Percentiles rank a stretch among this genome's conserved stretches.
phyloP scores from a whole-genome alignment of 2,329 filamentous ascomycete genomes.

The Penicillium sp. region DNA sequence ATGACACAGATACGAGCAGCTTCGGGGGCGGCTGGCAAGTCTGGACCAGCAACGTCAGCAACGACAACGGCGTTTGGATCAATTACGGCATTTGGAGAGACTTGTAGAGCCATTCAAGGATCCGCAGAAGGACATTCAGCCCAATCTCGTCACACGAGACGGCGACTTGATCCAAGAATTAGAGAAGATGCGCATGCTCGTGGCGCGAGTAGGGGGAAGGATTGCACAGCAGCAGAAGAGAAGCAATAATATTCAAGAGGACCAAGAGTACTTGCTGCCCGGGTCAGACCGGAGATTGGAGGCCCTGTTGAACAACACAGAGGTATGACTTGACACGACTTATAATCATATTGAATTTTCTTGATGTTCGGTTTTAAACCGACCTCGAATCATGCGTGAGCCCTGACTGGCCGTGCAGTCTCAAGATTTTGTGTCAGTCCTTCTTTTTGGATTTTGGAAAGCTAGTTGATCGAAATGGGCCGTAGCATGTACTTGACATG shows the following conservation, averaged over 20 bases:
- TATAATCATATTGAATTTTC: background rate
- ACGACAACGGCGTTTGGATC: conserved; percentile 46
- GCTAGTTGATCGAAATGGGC: background rate
- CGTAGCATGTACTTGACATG: background rate
- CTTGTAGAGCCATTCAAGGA: conserved; percentile 51
- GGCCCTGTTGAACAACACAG: conserved; percentile 36
- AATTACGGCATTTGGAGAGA: conserved; percentile 46
- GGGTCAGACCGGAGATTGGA: conserved; percentile 35
- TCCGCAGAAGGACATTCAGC: conserved; percentile 52
- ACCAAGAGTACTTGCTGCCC: conserved; percentile 22
- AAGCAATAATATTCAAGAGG: conserved; percentile 13
- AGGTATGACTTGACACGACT: conserved; percentile 29
- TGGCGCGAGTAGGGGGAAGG: conserved; percentile 43
- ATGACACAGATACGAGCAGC: conserved; percentile 39
- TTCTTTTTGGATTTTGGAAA: background rate
- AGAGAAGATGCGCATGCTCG: conserved; percentile 48
- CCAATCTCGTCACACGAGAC: conserved; percentile 54
- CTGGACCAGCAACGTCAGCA: conserved; percentile 47
- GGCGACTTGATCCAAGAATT: conserved; percentile 51
- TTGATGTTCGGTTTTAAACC: too few species aligned
- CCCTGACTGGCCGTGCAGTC: conserved; percentile 2
- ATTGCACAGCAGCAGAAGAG: conserved; percentile 34
- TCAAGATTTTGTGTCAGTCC: background rate
- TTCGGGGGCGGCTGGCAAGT: conserved; percentile 45
- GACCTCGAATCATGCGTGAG: background rate